Evolutionary conservation across 768 basidiomycete species (phyloP).

Genomic region (Hydnomerulius pinastri): DNA sequence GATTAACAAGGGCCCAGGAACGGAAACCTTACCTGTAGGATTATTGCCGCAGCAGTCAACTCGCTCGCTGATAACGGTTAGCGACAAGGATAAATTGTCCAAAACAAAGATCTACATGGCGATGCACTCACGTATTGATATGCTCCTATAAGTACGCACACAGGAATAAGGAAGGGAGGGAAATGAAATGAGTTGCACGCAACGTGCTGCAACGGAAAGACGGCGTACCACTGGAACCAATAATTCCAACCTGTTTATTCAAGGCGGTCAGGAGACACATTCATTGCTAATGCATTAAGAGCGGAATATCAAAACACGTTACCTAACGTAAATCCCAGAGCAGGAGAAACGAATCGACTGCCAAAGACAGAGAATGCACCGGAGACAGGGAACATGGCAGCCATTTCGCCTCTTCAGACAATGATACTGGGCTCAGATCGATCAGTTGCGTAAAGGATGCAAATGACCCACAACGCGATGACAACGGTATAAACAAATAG

Average conservation of each 20-base stretch:
- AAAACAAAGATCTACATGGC: not conserved
- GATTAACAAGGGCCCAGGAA: not conserved
- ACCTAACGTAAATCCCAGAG: slow-evolving; percentile 61
- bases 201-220: slow-evolving; percentile 6
- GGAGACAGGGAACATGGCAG: slow-evolving; percentile 61
- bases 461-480: slow-evolving; percentile 47
- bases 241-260: slow-evolving; percentile 52
- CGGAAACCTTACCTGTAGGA: slow-evolving; percentile 42
- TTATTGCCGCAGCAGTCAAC: slow-evolving; percentile 57
- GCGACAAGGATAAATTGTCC: slow-evolving; percentile 12
- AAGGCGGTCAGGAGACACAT: not conserved
- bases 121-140: slow-evolving; percentile 28
- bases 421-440: not conserved
- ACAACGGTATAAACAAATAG: slow-evolving; percentile 62
- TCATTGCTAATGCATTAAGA: not conserved
- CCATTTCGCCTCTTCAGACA: slow-evolving; percentile 61
- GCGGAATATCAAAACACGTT: not conserved
- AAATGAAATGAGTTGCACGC: slow-evolving; percentile 13
- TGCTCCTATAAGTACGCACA: slow-evolving; percentile 18
- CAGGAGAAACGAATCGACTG: slow-evolving; percentile 58
- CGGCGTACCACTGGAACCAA: slow-evolving; percentile 49
- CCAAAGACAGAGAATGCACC: slow-evolving; percentile 63
- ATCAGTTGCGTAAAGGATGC: not conserved
- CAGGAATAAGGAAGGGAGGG: not conserved
- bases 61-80: slow-evolving; percentile 46